Base-by-base conservation (phyloP, 2,329 filamentous ascomycete genomes). In the Penicillium expansum region DNA sequence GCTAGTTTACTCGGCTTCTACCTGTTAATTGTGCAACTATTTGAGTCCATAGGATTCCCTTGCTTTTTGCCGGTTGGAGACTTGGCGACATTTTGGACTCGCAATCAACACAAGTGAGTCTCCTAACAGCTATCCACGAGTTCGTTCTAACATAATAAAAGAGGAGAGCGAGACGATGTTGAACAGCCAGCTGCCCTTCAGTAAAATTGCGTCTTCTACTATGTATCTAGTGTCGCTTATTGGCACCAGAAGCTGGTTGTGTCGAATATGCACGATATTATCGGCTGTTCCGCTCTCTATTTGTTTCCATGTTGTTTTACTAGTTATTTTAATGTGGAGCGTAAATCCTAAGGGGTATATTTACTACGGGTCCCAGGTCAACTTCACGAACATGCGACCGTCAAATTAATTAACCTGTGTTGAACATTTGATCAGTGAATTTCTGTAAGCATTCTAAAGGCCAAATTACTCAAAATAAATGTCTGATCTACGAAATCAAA, bases 41-140 rank as follows among this genome's bases (percentile, higher is more conserved):
- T 84, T 33, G 81, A 79, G 0, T 74, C 77, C 8, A 67, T 83
- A 18, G 82, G 82, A 49, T 82, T 84, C 58, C 82, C 82, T 1
- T 75, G 82, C 55, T 69, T 73, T 43, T 62, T 84, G 22, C 82
- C 82, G 5, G 76, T 75, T 22, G 72, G 71, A 3, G 72, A 75
- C 24, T 27, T 72, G 50, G 52, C 27, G 2, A 18, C 24, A 1
- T 29, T 65, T 6, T 68, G 66, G 65, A 29, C 24, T 13, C 41
- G 47, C 11, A 22, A 22, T 4, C 30, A 52, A 8, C 11, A 35
- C 3, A 60, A 52, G 60, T 62, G 14, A 55, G 55, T 22, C n/a
- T 22, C 20, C 13, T 35, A 16, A 33, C 33, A 39, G 2, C 3
- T 0, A 6, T 14, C 1, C 8, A 20, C 9, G 16, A 4, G 1